Conservation (phyloP, 1,284 basidiomycete species). For the Prillingera fragicola region DNA sequence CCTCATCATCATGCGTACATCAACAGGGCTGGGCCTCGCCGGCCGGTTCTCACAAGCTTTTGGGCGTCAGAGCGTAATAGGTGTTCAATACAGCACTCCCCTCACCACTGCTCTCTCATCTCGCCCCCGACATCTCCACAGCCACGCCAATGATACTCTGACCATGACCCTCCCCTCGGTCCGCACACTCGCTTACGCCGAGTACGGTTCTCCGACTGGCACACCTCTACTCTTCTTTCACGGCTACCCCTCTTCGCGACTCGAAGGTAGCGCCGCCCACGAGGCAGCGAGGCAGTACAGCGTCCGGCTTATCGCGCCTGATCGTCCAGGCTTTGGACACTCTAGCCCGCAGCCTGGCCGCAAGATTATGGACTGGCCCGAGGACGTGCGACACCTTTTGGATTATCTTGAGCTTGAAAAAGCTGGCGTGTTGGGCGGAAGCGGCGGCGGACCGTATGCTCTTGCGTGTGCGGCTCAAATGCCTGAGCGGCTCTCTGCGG, state of each 20-base stretch:
- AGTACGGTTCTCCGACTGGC: slow-evolving; percentile 2
- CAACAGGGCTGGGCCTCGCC: too few species aligned
- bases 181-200: slow-evolving; percentile 6
- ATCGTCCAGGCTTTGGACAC: slow-evolving; percentile 15
- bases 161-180: slow-evolving; percentile 4
- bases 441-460: slow-evolving; percentile 13
- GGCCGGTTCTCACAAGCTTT: too few species aligned
- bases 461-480: slow-evolving; percentile 9
- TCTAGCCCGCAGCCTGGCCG: slow-evolving; percentile 1
- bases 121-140: too few species aligned
- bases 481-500: not conserved
- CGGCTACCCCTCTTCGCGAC: slow-evolving; percentile 13
- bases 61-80: too few species aligned
- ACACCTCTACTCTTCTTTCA: slow-evolving; percentile 11
- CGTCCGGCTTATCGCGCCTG: slow-evolving; percentile 8
- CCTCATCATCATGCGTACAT: too few species aligned
- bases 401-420: slow-evolving; percentile 1
- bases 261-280: slow-evolving; percentile 1
- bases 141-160: slow-evolving; percentile 1
- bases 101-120: too few species aligned
- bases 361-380: not conserved
- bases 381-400: slow-evolving; percentile 5
- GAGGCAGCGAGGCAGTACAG: not conserved
- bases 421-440: slow-evolving; percentile 6
- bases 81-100: too few species aligned